Evolutionary conservation across 2,329 filamentous ascomycete genomes (phyloP), one percentile per base, ranked within the genome.

Genomic region (Tolypocladium tropicale): DNA sequence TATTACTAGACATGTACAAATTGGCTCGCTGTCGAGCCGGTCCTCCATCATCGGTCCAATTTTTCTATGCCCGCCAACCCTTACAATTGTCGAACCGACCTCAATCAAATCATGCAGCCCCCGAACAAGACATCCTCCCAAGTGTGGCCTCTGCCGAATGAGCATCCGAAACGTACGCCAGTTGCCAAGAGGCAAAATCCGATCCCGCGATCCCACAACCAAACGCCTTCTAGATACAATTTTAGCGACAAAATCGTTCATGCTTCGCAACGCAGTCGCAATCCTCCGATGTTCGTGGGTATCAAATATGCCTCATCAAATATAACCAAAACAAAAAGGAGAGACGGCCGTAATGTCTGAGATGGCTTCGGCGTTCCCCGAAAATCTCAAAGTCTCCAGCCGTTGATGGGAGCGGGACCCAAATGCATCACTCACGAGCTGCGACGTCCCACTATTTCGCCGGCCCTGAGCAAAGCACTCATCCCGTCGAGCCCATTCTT

Each of bases 401-500:
- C 28, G n/a, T 11, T 11, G 6, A 33, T n/a, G 5, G 14, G 18
- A 11, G 28, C 10, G 12, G 4, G 4, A 7, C 46, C 2, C 11
- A 4, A 33, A 21, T 33, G 18, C n/a, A 7, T 33, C 41, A 39
- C 6, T 61, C 54, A 52, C 60, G 61, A n/a, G 53, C 61, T 59
- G 53, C 74, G 70, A 46, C 76, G 74, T 56, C 78, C 78, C 41
- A 84, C 79, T 58, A 85, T 80, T 61, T 84, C 81, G 34, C 81
- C 80, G 11, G 82, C 82, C 58, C 74, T 75, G 2, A 85, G 65
- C 12, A 85, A 69, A 7, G 82, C 82, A 57, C 74, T 82, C 69
- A 85, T 81, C 2, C 82, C 81, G 58, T 85, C 81, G 23, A 84
- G 67, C 4, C 65, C 65, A 11, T 56, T 51, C 51, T 63, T 69